These are phyloP conservation scores for Termitomyces sp. DNA, from an alignment of 768 basidiomycete genomes.

Conservation along the genomic window DNA sequence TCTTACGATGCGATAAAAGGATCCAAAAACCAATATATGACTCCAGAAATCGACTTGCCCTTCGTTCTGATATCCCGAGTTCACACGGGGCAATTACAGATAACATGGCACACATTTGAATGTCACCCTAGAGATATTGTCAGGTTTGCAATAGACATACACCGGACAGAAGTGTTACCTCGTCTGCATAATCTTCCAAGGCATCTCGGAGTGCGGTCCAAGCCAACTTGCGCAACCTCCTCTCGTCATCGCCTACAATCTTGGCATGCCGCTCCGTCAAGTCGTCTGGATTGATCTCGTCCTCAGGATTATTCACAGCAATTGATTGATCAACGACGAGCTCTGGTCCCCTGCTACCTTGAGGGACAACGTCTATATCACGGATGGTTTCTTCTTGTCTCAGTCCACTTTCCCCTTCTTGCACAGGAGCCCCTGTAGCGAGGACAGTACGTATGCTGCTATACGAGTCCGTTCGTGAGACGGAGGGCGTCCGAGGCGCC, in stretches of 20 bases:
- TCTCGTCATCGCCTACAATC: constrained; percentile 44
- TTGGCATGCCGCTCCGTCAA: constrained; percentile 35
- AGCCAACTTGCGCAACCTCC: constrained; percentile 42
- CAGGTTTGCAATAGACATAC: not conserved
- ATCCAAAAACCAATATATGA: constrained; percentile 60
- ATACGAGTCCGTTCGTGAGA: constrained; percentile 46
- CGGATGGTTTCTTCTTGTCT: constrained; percentile 23
- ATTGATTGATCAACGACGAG: constrained; percentile 18
- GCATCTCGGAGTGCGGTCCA: constrained; percentile 51
- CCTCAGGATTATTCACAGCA: constrained; percentile 5
- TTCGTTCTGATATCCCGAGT: constrained; percentile 37
- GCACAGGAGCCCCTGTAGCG: constrained; percentile 40
- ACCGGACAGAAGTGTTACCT: constrained; percentile 30
- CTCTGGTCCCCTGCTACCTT: constrained; percentile 26
- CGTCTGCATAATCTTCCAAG: constrained; percentile 56
- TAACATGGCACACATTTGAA: constrained; percentile 77
- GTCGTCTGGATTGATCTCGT: constrained; percentile 12
- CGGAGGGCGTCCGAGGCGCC: constrained; percentile 26
- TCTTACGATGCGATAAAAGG: not conserved
- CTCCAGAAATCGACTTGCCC: constrained; percentile 53
- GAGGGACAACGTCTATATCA: constrained; percentile 18
- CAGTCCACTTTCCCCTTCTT: constrained; percentile 12
- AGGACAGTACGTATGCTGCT: constrained; percentile 72
- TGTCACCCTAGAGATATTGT: constrained; percentile 50
- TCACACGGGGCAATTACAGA: constrained; percentile 56